Base-by-base conservation (phyloP, 2,329 filamentous ascomycete genomes). In the Ceratocystis destructans region DNA sequence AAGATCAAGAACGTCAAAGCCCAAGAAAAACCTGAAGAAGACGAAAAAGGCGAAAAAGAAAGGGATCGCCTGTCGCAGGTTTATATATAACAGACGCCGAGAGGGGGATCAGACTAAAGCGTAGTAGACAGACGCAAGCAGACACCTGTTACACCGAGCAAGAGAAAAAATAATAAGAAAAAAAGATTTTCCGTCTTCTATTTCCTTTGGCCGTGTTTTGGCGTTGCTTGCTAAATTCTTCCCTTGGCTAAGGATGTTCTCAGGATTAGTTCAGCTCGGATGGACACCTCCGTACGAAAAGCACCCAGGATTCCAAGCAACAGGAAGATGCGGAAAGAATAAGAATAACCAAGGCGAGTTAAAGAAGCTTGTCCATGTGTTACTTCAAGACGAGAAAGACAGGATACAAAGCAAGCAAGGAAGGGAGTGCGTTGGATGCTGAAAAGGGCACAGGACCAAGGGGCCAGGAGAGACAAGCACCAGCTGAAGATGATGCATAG, bases 181-280 rank as follows among this genome's bases (percentile, higher is more conserved):
- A 33, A 46, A 25, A 63, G 15, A 63, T 25, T 22, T 50, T 8
- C n/a, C 22, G 37, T 41, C 37, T 12, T 41, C 10, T 41, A 41
- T 41, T 41, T 41, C 12, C 48, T 25, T 53, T 53, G 48, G 48
- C 48, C 37, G 28, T 15, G 48, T n/a, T 48, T 48, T 48, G 17
- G 20, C 48, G 12, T 53, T 62, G 7, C 33, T 44, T 12, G 33
- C 45, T 62, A 53, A 28, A n/a, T n/a, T 33, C 55, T 59, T 59
- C 55, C 55, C 55, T 59, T 33, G 17, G 15, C 55, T 12, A 59
- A 59, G 55, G 55, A 57, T 57, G 53, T 31, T 57, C 53, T 57
- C 28, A 57, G 53, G 53, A 59, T 59, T 28, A 37, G 55, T 59
- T 59, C 55, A 59, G 55, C 55, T 59, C 55, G 55, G 55, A n/a